phyloP scores from a whole-genome alignment of 2,329 filamentous ascomycete species.

The Rugonectria rugulosa region DNA sequence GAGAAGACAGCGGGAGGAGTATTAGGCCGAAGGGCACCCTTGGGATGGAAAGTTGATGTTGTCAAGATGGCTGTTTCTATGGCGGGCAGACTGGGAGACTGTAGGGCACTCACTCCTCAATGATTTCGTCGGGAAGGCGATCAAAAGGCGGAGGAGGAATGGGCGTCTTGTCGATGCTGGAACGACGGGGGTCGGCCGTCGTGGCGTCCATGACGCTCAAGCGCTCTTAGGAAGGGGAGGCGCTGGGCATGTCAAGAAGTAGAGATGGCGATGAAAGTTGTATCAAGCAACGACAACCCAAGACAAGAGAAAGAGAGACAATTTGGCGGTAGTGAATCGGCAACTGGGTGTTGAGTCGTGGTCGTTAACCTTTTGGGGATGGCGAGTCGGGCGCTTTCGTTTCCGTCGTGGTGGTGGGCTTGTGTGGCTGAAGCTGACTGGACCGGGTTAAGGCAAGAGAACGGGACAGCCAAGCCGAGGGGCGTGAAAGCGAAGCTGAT shows the following conservation, averaged over 20 bases:
- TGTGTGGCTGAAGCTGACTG: slow-evolving; percentile 26
- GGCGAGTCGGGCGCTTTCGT: background rate
- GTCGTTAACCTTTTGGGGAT: background rate
- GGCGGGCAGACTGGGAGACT: background rate
- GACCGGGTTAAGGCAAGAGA: background rate
- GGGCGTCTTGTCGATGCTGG: slow-evolving; percentile 46
- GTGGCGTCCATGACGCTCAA: slow-evolving; percentile 43
- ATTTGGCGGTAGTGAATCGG: slow-evolving; percentile 1
- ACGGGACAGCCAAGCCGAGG: background rate
- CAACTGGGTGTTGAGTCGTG: too few species aligned
- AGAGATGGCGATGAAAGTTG: background rate
- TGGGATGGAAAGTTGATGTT: background rate
- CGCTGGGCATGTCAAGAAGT: slow-evolving; percentile 35
- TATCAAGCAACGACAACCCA: background rate
- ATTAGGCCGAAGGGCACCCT: background rate
- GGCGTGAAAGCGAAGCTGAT: too few species aligned
- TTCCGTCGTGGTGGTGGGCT: slow-evolving; percentile 11
- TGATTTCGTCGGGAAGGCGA: slow-evolving; percentile 72
- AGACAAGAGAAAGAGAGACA: background rate
- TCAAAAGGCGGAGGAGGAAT: slow-evolving; percentile 54
- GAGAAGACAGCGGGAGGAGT: slow-evolving; percentile 3
- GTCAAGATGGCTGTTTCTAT: background rate
- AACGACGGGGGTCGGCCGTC: slow-evolving; percentile 40
- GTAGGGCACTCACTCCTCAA: slow-evolving; percentile 66
- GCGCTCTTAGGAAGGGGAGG: slow-evolving; percentile 31